phyloP scores from a whole-genome alignment of 202 grass and related monocot species.

The Digitaria exilis region DNA sequence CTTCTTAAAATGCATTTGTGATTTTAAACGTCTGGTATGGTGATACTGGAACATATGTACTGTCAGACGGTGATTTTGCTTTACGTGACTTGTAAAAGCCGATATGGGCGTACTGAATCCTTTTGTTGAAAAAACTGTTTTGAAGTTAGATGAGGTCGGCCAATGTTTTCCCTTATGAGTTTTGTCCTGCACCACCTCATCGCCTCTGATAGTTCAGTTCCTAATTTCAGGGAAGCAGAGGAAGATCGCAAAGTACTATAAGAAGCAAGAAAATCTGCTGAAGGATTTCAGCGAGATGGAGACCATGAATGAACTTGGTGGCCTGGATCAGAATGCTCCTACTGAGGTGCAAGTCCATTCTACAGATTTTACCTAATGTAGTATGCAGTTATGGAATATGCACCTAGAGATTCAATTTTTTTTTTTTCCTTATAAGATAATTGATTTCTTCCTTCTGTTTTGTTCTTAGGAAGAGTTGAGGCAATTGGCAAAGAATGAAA shows the following conservation, averaged over 20 bases:
- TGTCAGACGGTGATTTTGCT: background rate
- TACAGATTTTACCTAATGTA: background rate
- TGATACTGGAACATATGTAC: background rate
- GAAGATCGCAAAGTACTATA: slow-evolving; percentile 91
- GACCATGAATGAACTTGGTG: slow-evolving; percentile 68
- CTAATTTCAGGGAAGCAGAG: slow-evolving; percentile 65
- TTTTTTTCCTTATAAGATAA: background rate
- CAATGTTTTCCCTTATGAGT: background rate
- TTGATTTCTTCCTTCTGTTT: background rate
- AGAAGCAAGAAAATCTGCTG: slow-evolving; percentile 77
- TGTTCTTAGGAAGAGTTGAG: slow-evolving; percentile 58
- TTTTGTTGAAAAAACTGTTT: background rate
- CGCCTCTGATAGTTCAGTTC: background rate
- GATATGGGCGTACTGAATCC: background rate
- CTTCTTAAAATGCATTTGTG: background rate
- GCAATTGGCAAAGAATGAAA: slow-evolving; percentile 60
- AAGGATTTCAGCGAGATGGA: slow-evolving; percentile 93
- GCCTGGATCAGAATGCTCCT: slow-evolving; percentile 47
- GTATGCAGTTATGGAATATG: background rate
- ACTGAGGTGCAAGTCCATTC: slow-evolving; percentile 52
- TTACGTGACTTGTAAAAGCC: background rate
- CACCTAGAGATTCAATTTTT: background rate
- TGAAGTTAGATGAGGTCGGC: background rate
- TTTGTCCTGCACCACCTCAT: background rate
- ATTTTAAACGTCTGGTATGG: background rate